These are phyloP conservation scores for Entomortierella chlamydospora DNA, from an alignment of 192 early-diverging fungal species.

Conservation along the genomic window DNA sequence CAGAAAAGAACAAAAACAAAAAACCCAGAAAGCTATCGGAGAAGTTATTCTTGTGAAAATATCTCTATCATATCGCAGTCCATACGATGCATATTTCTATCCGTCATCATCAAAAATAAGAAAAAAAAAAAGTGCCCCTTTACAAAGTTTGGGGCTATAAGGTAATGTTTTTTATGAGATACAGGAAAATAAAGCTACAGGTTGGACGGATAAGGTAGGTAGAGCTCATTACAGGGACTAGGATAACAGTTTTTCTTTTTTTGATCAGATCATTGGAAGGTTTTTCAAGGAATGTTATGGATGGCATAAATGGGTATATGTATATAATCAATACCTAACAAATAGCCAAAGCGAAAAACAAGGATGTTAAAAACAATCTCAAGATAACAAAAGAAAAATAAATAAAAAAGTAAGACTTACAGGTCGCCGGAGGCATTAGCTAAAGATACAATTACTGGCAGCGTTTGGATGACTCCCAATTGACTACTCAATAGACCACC, in stretches of 20 bases:
- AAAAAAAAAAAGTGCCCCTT: too few relatives aligned
- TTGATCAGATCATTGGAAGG: too few relatives aligned
- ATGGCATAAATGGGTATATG: background rate
- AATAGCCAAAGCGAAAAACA: background rate
- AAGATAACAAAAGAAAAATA: background rate
- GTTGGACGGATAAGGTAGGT: too few relatives aligned
- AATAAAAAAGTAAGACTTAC: background rate
- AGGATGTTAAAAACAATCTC: too few relatives aligned
- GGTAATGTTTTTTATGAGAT: too few relatives aligned
- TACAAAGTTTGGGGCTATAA: too few relatives aligned
- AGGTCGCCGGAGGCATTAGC: too few relatives aligned
- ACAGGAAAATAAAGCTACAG: too few relatives aligned
- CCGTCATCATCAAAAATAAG: conserved; percentile 8
- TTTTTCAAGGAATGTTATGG: too few relatives aligned
- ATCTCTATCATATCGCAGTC: conserved; percentile 1
- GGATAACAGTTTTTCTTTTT: too few relatives aligned
- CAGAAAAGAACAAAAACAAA: conserved; percentile 22
- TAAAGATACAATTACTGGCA: background rate
- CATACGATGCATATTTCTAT: conserved; percentile 4
- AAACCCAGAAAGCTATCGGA: background rate
- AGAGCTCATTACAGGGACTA: background rate
- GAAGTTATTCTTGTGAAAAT: too few relatives aligned
- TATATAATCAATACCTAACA: background rate
- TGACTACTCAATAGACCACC: conserved; percentile 50
- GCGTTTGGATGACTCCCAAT: background rate